phyloP scores from a whole-genome alignment of 78 protist genomes.

The Mantamonas sphyraenae region DNA sequence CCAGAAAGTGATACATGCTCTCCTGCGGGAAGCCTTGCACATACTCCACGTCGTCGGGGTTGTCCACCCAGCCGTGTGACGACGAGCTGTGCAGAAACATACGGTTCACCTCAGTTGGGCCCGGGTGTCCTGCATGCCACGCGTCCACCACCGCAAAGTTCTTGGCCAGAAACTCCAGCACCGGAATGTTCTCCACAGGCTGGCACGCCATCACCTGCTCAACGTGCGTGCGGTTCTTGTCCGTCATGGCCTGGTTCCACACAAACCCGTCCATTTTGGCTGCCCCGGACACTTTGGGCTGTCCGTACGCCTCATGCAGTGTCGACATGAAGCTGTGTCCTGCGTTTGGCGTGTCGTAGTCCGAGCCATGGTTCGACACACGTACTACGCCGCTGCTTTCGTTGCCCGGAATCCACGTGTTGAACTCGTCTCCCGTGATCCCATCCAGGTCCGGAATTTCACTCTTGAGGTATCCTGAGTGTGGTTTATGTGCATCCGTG shows the following conservation, averaged over 20 bases:
- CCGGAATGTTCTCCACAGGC: constrained; percentile 13
- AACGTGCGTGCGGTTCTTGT: too few species aligned
- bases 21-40: not conserved
- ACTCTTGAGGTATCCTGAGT: too few species aligned
- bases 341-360: constrained; percentile 7
- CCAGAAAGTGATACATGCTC: constrained; percentile 9
- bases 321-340: not conserved
- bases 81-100: constrained; percentile 13
- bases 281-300: too few species aligned
- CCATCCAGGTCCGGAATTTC: too few species aligned
- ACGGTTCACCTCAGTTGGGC: constrained; percentile 19
- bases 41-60: not conserved
- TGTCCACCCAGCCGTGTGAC: constrained; percentile 11
- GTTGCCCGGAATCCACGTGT: not conserved
- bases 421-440: too few species aligned
- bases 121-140: constrained; percentile 14
- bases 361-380: not conserved
- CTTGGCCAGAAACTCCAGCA: constrained; percentile 6
- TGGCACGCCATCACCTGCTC: too few species aligned
- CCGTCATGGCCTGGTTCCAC: not conserved
- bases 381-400: not conserved
- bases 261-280: constrained; percentile 16
- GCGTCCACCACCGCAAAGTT: constrained; percentile 28
- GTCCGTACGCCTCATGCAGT: constrained; percentile 6
- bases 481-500: too few species aligned